A percentile compares a stretch with the other conserved stretches of the same genome.
Evolutionary conservation across 2,329 filamentous ascomycete genomes (phyloP).

Genomic region (Bipolaris gigantea): DNA sequence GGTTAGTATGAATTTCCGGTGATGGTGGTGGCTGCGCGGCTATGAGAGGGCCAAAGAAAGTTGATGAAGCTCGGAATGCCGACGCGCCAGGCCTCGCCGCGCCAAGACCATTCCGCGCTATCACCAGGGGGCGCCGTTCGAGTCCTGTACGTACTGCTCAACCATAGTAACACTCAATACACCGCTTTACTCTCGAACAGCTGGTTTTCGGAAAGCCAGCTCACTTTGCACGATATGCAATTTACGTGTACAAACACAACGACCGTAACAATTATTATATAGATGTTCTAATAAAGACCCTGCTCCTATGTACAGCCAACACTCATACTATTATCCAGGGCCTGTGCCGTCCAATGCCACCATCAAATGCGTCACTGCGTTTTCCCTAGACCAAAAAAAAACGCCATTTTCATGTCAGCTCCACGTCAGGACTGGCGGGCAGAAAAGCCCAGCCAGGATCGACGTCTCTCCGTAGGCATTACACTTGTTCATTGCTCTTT

Average conservation of each 20-base stretch:
- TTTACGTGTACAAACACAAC: constrained; percentile 11
- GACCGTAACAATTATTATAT: constrained; percentile 38
- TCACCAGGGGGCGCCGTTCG: constrained; percentile 5
- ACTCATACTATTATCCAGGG: constrained; percentile 31
- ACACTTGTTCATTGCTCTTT: constrained; percentile 4
- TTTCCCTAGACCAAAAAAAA: constrained; percentile 31
- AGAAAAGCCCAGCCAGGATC: constrained; percentile 6
- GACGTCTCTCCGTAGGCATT: neutral
- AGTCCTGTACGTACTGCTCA: neutral
- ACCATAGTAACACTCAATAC: neutral
- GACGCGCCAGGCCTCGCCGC: constrained; percentile 27
- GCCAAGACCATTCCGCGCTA: constrained; percentile 21
- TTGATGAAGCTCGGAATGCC: constrained; percentile 25
- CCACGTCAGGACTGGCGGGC: constrained; percentile 9
- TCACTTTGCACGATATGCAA: neutral
- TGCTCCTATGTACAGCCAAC: constrained; percentile 23
- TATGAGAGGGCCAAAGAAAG: constrained; percentile 28
- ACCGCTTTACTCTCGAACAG: neutral
- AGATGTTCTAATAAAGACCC: constrained; percentile 26
- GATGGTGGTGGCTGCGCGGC: constrained; percentile 15
- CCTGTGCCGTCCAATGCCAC: constrained; percentile 18
- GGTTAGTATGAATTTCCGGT: constrained; percentile 4
- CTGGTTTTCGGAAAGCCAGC: neutral
- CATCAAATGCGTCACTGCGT: constrained; percentile 18
- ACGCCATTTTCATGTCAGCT: constrained; percentile 24